Evolutionary conservation across 2,329 filamentous ascomycete genomes (phyloP).

Genomic region (Pestalotiopsis sp.): DNA sequence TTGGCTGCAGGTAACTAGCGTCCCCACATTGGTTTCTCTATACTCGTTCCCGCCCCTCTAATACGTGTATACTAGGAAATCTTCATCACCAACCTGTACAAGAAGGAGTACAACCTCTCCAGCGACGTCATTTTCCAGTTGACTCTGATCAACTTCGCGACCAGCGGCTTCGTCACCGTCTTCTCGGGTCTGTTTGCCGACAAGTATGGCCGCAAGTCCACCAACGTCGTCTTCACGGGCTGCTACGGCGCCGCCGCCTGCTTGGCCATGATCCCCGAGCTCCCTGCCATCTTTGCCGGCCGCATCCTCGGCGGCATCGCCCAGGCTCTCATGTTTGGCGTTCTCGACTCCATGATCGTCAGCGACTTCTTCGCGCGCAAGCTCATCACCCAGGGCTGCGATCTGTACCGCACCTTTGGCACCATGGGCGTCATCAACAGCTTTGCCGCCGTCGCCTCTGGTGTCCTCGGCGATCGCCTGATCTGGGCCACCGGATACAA

Average conservation of each 20-base stretch:
- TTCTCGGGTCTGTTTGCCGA: conserved; percentile 42
- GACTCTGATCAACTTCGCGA: conserved; percentile 50
- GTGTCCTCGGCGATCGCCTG: conserved; percentile 54
- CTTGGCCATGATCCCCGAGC: conserved; percentile 46
- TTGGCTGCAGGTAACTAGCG: conserved; percentile 43
- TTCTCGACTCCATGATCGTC: conserved; percentile 65
- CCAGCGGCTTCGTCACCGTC: conserved; percentile 47
- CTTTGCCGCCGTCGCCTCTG: conserved; percentile 56
- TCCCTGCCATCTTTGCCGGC: conserved; percentile 52
- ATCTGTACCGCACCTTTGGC: conserved; percentile 48
- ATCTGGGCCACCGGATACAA: conserved; percentile 50
- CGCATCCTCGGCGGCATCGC: conserved; percentile 57
- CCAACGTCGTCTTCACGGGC: conserved; percentile 56
- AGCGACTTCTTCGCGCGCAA: conserved; percentile 52
- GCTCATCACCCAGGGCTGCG: conserved; percentile 40
- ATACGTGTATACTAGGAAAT: conserved; percentile 7
- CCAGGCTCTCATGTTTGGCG: conserved; percentile 59
- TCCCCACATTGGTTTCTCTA: background rate
- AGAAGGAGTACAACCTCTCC: conserved; percentile 28
- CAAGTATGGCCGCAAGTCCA: conserved; percentile 50
- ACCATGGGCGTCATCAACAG: conserved; percentile 56
- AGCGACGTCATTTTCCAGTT: conserved; percentile 33
- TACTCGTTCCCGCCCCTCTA: background rate
- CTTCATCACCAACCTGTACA: conserved; percentile 27
- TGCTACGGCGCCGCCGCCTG: conserved; percentile 55